Base-by-base conservation (phyloP, 345 rosid genomes). In the Turnera subulata region DNA sequence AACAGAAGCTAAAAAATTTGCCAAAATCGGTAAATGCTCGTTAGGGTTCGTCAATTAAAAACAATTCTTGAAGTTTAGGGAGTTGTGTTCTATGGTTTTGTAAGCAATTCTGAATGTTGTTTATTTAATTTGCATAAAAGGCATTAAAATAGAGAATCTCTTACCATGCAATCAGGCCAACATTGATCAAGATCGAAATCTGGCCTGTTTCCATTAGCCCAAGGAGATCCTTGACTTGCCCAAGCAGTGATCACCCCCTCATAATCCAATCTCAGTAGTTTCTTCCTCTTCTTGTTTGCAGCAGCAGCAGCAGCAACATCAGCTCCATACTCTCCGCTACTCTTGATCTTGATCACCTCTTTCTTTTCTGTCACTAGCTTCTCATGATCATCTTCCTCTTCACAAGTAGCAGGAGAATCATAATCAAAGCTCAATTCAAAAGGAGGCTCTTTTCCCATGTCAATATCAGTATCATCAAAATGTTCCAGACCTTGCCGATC, bases 401-500 rank as follows among this genome's bases (percentile, higher is more conserved):
- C 75, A 29, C 80, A 61, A 0, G 73, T 70, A 6, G 68, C 73
- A 16, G 79, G 76, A 61, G 85, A 75, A 51, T 79, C 90, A 39
- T 71, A 84, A 46, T 80, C 87, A 53, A 92, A 86, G 64, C 74
- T 85, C 58, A 92, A 68, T 78, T 85, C 91, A 57, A 83, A 83
- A 4, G 62, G 51, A 12, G 84, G 76, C 38, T 81, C 82, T 48
- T 67, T 78, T 14, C 50, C 65, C 58, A 48, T 64, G 46, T 78
- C 78, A 16, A 67, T 57, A 57, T 79, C 79, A 42, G 10, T 42
- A 20, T 65, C 78, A 23, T 26, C 71, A 37, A 37, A 62, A 8
- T 66, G 62, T 39, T 59, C 67, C 52, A 25, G 53, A 15, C 9
- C 42, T 19, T 1, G 53, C 39, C n/a, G n/a, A n/a, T 56, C 66